Conservation (phyloP, 768 basidiomycete species). For the Vararia minispora region DNA sequence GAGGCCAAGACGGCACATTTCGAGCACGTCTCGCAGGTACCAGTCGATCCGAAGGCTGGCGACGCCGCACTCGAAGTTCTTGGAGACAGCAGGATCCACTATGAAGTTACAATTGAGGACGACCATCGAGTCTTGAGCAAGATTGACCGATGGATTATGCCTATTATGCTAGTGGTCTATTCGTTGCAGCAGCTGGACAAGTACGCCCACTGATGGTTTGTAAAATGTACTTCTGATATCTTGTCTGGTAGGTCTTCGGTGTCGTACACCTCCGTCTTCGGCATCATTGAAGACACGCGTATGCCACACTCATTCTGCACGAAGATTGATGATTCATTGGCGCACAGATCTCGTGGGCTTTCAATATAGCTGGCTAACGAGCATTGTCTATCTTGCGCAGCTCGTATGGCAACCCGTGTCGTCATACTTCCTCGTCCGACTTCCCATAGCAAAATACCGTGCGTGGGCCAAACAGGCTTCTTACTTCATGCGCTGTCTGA, state of each 20-base stretch:
- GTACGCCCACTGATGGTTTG: conserved; percentile 15
- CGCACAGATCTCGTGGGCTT: conserved; percentile 23
- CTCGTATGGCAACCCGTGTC: conserved; percentile 33
- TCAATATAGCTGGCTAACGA: conserved; percentile 34
- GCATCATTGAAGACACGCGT: conserved; percentile 26
- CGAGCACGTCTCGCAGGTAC: conserved; percentile 24
- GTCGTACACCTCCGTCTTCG: conserved; percentile 37
- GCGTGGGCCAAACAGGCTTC: too few relatives aligned
- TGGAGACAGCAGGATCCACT: conserved; percentile 3
- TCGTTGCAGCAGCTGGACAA: conserved; percentile 36
- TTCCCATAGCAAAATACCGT: conserved; percentile 30
- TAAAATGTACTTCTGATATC: neutral
- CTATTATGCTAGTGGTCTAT: conserved; percentile 27
- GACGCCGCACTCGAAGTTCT: conserved; percentile 14
- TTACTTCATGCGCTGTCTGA: neutral
- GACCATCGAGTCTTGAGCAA: conserved; percentile 25
- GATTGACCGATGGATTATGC: conserved; percentile 29
- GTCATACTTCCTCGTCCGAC: conserved; percentile 28
- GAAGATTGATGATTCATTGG: neutral
- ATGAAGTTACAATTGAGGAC: conserved; percentile 19
- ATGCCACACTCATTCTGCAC: conserved; percentile 1
- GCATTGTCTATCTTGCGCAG: conserved; percentile 34
- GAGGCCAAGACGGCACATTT: too few relatives aligned
- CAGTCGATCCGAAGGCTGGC: conserved; percentile 16
- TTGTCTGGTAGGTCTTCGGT: conserved; percentile 26